These are phyloP conservation scores for Mycena floridula DNA, from an alignment of 768 basidiomycete genomes.

Conservation along the genomic window DNA sequence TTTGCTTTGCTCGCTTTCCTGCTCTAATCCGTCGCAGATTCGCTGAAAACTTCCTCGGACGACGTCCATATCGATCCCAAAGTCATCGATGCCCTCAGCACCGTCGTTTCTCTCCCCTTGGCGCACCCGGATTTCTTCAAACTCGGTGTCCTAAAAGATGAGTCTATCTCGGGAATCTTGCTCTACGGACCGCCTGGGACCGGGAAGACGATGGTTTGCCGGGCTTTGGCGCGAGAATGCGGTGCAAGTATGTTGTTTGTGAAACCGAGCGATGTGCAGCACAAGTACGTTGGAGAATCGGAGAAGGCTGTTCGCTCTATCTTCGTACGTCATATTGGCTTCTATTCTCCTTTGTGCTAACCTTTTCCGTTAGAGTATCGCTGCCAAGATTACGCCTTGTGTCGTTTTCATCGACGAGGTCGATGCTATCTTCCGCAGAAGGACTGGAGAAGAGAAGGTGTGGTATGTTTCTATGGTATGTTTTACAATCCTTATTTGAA, in stretches of 20 bases:
- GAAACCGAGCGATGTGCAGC: constrained; percentile 60
- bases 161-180: constrained; percentile 76
- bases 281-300: constrained; percentile 96
- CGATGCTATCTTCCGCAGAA: background rate
- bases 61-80: constrained; percentile 10
- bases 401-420: constrained; percentile 4
- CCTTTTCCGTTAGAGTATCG: background rate
- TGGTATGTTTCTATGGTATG: background rate
- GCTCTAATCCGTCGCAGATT: background rate
- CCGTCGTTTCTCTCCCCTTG: constrained; percentile 11
- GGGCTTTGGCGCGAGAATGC: constrained; percentile 81
- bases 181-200: constrained; percentile 96
- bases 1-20: constrained; percentile 1
- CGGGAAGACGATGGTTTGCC: constrained; percentile 94
- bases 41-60: constrained; percentile 10
- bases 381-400: background rate
- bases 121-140: constrained; percentile 10
- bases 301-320: constrained; percentile 92
- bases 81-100: constrained; percentile 10
- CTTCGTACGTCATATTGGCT: constrained; percentile 39
- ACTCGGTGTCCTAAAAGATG: constrained; percentile 44
- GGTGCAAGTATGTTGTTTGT: constrained; percentile 58
- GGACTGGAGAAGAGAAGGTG: background rate
- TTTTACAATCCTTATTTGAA: background rate
- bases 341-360: background rate